These are phyloP conservation scores for Chlamydomonas sp. DNA, from an alignment of 139 green algal genomes.

Conservation along the genomic window DNA sequence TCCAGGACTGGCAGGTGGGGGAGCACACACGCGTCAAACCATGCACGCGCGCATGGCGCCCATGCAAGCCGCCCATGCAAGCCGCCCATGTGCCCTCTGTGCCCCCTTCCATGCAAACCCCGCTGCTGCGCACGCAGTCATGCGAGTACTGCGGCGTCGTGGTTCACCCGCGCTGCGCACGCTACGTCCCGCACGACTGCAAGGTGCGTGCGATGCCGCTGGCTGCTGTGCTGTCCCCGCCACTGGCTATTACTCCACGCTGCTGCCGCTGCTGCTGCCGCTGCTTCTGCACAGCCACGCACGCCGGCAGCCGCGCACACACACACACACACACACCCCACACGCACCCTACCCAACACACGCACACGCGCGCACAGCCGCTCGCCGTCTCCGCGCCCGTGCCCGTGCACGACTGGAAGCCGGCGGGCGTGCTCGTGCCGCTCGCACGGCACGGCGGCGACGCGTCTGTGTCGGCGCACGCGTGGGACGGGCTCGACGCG, in stretches of 20 bases:
- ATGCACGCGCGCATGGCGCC: not conserved
- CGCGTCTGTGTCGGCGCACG: too few species aligned
- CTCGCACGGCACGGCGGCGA: too few species aligned
- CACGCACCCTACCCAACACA: too few species aligned
- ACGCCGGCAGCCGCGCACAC: too few species aligned
- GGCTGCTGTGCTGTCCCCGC: too few species aligned
- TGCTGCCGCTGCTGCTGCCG: too few species aligned
- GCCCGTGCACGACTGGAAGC: conserved; percentile 11
- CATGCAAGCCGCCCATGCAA: not conserved
- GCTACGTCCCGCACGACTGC: conserved; percentile 7
- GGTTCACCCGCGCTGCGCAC: not conserved
- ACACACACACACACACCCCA: too few species aligned
- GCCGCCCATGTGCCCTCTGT: not conserved
- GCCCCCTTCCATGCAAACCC: not conserved
- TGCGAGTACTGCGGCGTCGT: conserved; percentile 11
- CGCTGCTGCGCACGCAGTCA: not conserved
- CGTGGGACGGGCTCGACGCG: too few species aligned
- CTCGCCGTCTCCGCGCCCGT: not conserved
- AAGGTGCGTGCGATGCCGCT: too few species aligned
- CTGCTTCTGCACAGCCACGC: too few species aligned
- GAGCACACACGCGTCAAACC: not conserved
- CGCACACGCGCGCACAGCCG: too few species aligned
- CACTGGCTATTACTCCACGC: too few species aligned
- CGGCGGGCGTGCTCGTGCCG: not conserved
- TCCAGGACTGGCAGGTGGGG: not conserved